Conservation (phyloP, 2,329 filamentous ascomycete species). For the Lanzia echinophila region DNA sequence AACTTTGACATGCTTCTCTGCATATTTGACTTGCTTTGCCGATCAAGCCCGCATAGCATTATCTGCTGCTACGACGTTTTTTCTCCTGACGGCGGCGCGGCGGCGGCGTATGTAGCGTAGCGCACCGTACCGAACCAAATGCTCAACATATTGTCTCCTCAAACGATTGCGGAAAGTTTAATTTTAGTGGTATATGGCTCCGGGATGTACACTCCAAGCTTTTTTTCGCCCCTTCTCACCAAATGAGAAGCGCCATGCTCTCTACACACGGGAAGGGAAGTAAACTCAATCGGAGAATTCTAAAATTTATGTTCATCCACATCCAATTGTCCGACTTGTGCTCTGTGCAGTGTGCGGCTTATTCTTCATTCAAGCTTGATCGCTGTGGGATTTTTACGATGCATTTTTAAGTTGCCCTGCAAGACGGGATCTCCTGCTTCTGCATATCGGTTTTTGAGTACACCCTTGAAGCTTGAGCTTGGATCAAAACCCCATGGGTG, state of each 20-base stretch:
- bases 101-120: background rate
- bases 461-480: background rate
- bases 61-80: slow-evolving; percentile 7
- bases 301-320: background rate
- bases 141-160: background rate
- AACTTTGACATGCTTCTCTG: slow-evolving; percentile 3
- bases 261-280: background rate
- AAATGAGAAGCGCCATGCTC: background rate
- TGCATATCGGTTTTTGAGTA: slow-evolving; percentile 7
- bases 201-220: slow-evolving; percentile 2
- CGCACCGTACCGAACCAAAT: background rate
- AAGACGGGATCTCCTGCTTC: slow-evolving; percentile 11
- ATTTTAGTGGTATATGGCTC: background rate
- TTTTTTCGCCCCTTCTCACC: background rate
- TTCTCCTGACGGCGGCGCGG: slow-evolving; percentile 4
- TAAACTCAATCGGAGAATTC: background rate
- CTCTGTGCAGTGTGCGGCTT: slow-evolving; percentile 1
- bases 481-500: background rate
- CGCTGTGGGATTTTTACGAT: slow-evolving; percentile 6
- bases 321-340: slow-evolving; percentile 5
- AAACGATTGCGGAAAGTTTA: background rate
- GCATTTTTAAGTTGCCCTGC: slow-evolving; percentile 4
- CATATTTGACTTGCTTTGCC: slow-evolving; percentile 6
- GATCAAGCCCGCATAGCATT: slow-evolving; percentile 8
- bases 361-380: slow-evolving; percentile 8